These are phyloP conservation scores for Taphrina betulina DNA, from an alignment of 1,139 yeast species.

Conservation along the genomic window DNA sequence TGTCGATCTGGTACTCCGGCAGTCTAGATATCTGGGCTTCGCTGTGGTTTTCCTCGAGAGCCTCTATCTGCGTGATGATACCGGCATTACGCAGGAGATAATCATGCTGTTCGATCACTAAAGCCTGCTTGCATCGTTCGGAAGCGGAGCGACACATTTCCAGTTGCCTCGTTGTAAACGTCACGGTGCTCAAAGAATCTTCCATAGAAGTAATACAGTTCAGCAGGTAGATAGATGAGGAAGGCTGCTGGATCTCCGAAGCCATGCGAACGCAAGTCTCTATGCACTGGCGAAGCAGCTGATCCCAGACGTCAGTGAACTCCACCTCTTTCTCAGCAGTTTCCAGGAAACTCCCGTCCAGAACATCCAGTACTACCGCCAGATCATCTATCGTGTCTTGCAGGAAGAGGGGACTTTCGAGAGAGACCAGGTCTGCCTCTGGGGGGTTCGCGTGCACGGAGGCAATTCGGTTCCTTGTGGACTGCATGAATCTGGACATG, in stretches of 20 bases:
- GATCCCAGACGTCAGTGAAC: constrained; percentile 42
- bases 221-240: constrained; percentile 15
- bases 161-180: constrained; percentile 43
- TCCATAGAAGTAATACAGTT: constrained; percentile 9
- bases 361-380: constrained; percentile 43
- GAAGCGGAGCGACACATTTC: constrained; percentile 43
- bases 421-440: constrained; percentile 36
- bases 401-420: constrained; percentile 47
- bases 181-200: constrained; percentile 4
- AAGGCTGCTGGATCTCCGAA: constrained; percentile 24
- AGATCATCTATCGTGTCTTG: constrained; percentile 43
- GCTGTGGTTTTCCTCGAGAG: constrained; percentile 31
- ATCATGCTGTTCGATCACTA: constrained; percentile 41
- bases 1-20: constrained; percentile 29
- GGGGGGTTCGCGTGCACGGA: constrained; percentile 29
- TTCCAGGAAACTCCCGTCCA: constrained; percentile 44
- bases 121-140: constrained; percentile 42
- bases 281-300: constrained; percentile 45
- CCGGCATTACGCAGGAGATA: constrained; percentile 46
- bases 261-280: constrained; percentile 35
- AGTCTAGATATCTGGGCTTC: constrained; percentile 19
- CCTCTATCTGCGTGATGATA: constrained; percentile 46
- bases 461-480: constrained; percentile 20
- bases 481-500: constrained; percentile 36
- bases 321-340: constrained; percentile 40